phyloP scores from a whole-genome alignment of 495 filamentous ascomycete genomes.

The Penicillium diatomitis region DNA sequence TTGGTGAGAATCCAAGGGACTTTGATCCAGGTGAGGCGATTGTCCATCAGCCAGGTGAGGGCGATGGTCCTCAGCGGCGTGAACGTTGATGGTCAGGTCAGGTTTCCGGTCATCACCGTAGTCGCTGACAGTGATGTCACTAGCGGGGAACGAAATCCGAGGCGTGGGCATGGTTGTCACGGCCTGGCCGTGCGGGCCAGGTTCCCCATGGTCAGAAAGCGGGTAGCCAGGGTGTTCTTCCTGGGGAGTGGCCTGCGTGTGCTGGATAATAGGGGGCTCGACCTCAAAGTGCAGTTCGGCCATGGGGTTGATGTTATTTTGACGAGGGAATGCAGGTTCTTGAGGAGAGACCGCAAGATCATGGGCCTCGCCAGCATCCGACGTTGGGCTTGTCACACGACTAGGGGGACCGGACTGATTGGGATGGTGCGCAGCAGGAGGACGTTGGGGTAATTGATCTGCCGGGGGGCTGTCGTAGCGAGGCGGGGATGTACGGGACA shows the following conservation, averaged over 20 bases:
- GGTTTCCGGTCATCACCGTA: constrained; percentile 55
- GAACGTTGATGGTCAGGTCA: constrained; percentile 30
- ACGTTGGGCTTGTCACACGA: constrained; percentile 2
- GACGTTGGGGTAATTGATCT: constrained; percentile 11
- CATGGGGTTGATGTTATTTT: constrained; percentile 1
- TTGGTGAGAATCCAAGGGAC: constrained; percentile 14
- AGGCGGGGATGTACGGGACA: constrained; percentile 55
- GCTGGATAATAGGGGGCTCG: constrained; percentile 1
- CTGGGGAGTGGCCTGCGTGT: not conserved
- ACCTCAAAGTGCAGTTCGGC: constrained; percentile 15
- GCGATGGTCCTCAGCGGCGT: constrained; percentile 17
- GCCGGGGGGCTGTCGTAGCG: constrained; percentile 19
- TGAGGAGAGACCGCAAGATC: constrained; percentile 24
- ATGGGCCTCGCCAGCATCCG: constrained; percentile 30
- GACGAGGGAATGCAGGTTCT: constrained; percentile 8
- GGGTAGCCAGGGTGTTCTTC: constrained; percentile 22
- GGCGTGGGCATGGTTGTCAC: constrained; percentile 20
- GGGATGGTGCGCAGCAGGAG: constrained; percentile 4
- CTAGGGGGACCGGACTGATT: not conserved
- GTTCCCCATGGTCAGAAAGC: constrained; percentile 11
- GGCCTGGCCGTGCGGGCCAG: constrained; percentile 6
- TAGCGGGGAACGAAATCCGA: constrained; percentile 34
- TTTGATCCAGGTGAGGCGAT: constrained; percentile 4
- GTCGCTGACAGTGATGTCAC: constrained; percentile 45
- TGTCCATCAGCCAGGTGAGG: not conserved